Conservation (phyloP, 768 basidiomycete species). For the Pluteus cervinus region DNA sequence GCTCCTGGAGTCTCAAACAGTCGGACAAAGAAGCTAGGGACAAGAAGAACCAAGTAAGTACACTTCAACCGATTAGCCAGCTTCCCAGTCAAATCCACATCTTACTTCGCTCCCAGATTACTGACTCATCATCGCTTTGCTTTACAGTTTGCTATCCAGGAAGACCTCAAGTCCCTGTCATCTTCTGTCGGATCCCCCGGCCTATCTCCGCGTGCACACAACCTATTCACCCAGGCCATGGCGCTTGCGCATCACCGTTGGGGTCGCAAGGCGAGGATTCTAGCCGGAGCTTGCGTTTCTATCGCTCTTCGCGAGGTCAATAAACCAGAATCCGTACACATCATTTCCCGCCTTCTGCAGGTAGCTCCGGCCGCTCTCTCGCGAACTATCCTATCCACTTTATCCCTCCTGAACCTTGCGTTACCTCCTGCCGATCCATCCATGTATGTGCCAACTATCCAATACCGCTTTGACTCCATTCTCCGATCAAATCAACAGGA, state of each 20-base stretch:
- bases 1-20: conserved; percentile 57
- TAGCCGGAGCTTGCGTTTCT: conserved; percentile 63
- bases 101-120: conserved; percentile 12
- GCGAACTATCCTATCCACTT: conserved; percentile 48
- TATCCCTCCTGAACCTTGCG: conserved; percentile 46
- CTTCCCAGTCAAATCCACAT: conserved; percentile 11
- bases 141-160: conserved; percentile 53
- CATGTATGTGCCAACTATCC: conserved; percentile 51
- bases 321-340: conserved; percentile 59
- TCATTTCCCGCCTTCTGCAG: conserved; percentile 63
- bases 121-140: conserved; percentile 12
- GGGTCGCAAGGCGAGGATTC: conserved; percentile 67
- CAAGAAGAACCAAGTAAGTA: conserved; percentile 54
- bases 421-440: conserved; percentile 52
- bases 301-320: conserved; percentile 68
- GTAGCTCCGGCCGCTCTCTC: conserved; percentile 45
- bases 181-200: conserved; percentile 53
- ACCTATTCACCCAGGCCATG: conserved; percentile 68
- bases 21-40: conserved; percentile 62
- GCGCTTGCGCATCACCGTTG: conserved; percentile 52
- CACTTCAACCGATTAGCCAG: too few relatives aligned
- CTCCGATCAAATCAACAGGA: conserved; percentile 26
- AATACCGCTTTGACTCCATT: conserved; percentile 40
- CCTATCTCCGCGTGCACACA: conserved; percentile 57
- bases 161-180: conserved; percentile 57